Conservation (phyloP, 257 asterid genomes). For the Misopates orontium region DNA sequence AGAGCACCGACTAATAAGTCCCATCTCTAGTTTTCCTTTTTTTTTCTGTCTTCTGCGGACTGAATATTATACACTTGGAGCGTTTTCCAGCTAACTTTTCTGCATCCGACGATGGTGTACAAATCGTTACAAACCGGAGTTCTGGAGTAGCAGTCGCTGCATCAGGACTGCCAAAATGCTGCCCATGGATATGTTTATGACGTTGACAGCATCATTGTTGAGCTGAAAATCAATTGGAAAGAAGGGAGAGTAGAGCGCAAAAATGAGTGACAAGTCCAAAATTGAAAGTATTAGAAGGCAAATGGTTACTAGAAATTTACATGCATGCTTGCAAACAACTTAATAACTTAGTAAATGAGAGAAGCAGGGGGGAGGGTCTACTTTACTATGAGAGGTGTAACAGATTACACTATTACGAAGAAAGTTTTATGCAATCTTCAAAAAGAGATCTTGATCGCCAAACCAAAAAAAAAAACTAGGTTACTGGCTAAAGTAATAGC, state of each 20-base stretch:
- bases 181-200: conserved; percentile 82
- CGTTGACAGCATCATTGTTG: conserved; percentile 79
- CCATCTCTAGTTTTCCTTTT: too few species aligned
- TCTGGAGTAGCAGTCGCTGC: conserved; percentile 44
- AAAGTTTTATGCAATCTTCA: neutral
- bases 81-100: too few species aligned
- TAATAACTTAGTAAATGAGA: neutral
- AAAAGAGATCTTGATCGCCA: neutral
- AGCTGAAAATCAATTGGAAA: conserved; percentile 35
- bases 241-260: neutral
- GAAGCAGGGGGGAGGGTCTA: too few species aligned
- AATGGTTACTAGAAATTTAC: neutral
- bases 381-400: neutral
- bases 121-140: conserved; percentile 4
- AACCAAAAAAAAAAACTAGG: neutral
- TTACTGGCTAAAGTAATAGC: conserved; percentile 12
- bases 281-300: too few species aligned
- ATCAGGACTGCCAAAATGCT: conserved; percentile 77
- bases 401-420: neutral
- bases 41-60: too few species aligned
- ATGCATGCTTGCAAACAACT: neutral
- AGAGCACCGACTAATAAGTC: too few species aligned
- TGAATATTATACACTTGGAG: too few species aligned
- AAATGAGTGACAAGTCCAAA: neutral
- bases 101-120: neutral